Evolutionary conservation across 495 filamentous ascomycete genomes (phyloP).

Genomic region (Lepraria neglecta): DNA sequence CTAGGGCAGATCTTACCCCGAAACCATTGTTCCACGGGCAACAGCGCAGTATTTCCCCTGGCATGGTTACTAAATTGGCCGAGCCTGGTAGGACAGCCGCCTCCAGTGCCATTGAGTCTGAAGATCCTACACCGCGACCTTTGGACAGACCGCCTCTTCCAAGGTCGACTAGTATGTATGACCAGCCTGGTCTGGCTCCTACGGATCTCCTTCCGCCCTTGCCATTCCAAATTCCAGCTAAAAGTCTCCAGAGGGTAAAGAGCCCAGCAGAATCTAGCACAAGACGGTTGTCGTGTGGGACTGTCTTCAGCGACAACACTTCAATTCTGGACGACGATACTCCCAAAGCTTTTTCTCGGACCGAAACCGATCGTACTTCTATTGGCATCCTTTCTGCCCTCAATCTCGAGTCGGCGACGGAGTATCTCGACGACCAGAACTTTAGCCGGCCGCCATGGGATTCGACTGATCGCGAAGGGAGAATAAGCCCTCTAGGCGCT

Average conservation of each 20-base stretch:
- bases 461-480: background rate
- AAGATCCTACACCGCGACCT: constrained; percentile 5
- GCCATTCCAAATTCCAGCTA: constrained; percentile 34
- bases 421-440: background rate
- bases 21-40: constrained; percentile 27
- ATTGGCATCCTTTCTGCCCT: constrained; percentile 7
- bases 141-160: constrained; percentile 11
- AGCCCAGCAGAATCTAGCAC: constrained; percentile 39
- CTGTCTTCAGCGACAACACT: constrained; percentile 44
- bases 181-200: constrained; percentile 39
- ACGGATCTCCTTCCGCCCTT: constrained; percentile 43
- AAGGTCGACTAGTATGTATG: constrained; percentile 28
- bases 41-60: constrained; percentile 23
- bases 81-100: background rate
- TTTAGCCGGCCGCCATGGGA: constrained; percentile 1
- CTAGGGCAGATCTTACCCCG: constrained; percentile 17
- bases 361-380: constrained; percentile 22
- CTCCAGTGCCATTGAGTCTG: background rate
- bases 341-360: constrained; percentile 16
- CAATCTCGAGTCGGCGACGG: background rate
- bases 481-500: constrained; percentile 7
- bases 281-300: constrained; percentile 40
- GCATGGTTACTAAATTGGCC: background rate
- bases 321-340: constrained; percentile 42
- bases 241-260: constrained; percentile 35